A percentile compares a stretch with the other conserved stretches of the same genome.
Conservation (phyloP, 192 early-diverging fungal species). For the Coemansia guatemalensis region DNA sequence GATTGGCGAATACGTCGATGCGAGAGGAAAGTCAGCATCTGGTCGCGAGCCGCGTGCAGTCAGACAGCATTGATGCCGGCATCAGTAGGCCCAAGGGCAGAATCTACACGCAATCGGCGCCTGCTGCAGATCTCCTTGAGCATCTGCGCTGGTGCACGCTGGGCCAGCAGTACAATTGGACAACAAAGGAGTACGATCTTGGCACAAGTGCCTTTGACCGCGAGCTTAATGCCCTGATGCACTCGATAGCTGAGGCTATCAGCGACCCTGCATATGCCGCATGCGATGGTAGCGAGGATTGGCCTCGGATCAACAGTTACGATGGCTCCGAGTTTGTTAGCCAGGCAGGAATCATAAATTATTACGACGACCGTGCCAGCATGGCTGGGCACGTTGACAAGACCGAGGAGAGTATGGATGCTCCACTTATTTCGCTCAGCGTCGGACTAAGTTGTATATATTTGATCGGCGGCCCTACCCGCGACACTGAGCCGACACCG, state of each 20-base stretch:
- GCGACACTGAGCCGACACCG: conserved; percentile 68
- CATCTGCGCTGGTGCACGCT: conserved; percentile 73
- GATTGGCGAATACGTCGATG: conserved; percentile 52
- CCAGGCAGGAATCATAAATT: conserved; percentile 95
- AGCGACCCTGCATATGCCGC: conserved; percentile 34
- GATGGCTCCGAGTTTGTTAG: conserved; percentile 58
- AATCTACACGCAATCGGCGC: conserved; percentile 25
- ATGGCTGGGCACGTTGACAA: conserved; percentile 93
- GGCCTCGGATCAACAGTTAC: conserved; percentile 57
- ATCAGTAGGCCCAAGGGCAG: conserved; percentile 35
- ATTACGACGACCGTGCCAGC: conserved; percentile 78
- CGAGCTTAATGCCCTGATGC: conserved; percentile 60
- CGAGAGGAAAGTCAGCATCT: conserved; percentile 43
- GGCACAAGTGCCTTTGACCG: conserved; percentile 63
- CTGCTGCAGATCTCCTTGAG: conserved; percentile 15
- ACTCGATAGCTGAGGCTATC: conserved; percentile 65
- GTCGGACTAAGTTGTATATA: conserved; percentile 64
- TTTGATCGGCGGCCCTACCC: conserved; percentile 73
- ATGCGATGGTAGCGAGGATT: neutral
- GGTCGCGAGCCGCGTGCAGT: conserved; percentile 33
- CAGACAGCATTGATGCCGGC: conserved; percentile 27
- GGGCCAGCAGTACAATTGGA: conserved; percentile 81
- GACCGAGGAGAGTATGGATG: conserved; percentile 82
- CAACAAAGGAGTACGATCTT: conserved; percentile 70
- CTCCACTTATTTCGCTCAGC: conserved; percentile 80